Conservation (phyloP, 2,329 filamentous ascomycete genomes). For the Seiridium unicorne region DNA sequence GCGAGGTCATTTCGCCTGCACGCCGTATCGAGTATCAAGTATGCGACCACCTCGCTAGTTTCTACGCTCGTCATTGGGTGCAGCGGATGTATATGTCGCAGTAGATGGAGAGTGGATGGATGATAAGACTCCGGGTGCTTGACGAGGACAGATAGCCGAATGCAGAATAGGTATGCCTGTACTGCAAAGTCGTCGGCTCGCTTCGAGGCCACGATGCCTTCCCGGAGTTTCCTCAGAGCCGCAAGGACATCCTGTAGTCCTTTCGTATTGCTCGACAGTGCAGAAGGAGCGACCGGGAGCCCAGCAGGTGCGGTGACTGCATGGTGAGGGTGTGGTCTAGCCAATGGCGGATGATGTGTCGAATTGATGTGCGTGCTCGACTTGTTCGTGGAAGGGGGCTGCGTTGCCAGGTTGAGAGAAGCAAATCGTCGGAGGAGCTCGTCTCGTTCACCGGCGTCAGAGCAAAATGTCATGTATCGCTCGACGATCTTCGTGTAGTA, state of each 20-base stretch:
- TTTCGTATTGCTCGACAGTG: slow-evolving; percentile 44
- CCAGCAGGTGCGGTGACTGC: slow-evolving; percentile 8
- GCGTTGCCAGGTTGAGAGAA: slow-evolving; percentile 47
- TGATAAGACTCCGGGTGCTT: slow-evolving; percentile 87
- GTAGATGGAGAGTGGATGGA: slow-evolving; percentile 77
- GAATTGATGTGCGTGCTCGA: not conserved
- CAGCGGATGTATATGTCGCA: slow-evolving; percentile 67
- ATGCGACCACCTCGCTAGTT: slow-evolving; percentile 74
- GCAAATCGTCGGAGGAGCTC: slow-evolving; percentile 75
- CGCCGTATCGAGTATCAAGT: slow-evolving; percentile 83
- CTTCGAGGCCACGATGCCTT: slow-evolving; percentile 79
- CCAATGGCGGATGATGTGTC: slow-evolving; percentile 12
- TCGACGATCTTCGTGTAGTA: slow-evolving; percentile 88
- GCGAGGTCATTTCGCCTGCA: slow-evolving; percentile 76
- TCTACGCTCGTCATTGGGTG: slow-evolving; percentile 71
- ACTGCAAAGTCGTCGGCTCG: slow-evolving; percentile 78
- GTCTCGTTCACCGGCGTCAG: slow-evolving; percentile 66
- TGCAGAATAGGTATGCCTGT: slow-evolving; percentile 89
- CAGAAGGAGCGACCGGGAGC: slow-evolving; percentile 3
- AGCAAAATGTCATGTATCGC: slow-evolving; percentile 87
- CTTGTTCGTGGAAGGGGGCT: slow-evolving; percentile 16
- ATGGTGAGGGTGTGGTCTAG: slow-evolving; percentile 16
- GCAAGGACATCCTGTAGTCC: slow-evolving; percentile 74
- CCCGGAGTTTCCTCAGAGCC: slow-evolving; percentile 86
- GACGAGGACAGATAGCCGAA: slow-evolving; percentile 77